These are phyloP conservation scores for Ormosia semicastrata DNA, from an alignment of 306 rosid genomes.

Conservation along the genomic window DNA sequence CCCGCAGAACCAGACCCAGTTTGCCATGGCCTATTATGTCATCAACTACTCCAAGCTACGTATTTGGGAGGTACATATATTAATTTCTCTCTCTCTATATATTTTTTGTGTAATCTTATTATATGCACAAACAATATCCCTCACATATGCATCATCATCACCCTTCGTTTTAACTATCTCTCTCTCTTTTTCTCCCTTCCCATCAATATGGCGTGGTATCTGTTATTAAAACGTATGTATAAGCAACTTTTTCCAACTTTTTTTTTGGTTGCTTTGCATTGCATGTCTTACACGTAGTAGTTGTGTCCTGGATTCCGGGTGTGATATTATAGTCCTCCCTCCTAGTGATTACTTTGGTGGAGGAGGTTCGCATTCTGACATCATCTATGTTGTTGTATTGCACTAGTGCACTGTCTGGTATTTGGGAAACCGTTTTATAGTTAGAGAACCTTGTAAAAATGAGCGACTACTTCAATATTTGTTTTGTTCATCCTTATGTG, in stretches of 20 bases:
- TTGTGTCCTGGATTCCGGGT: no score
- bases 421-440: background rate
- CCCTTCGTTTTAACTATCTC: no score
- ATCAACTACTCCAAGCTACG: slow-evolving; percentile 92
- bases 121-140: no score
- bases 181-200: no score
- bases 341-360: background rate
- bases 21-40: slow-evolving; percentile 88
- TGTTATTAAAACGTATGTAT: no score
- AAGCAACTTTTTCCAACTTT: no score
- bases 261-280: background rate
- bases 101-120: background rate
- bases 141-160: no score
- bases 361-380: background rate
- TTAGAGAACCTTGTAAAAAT: background rate
- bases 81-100: background rate
- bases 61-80: slow-evolving; percentile 72
- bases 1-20: slow-evolving; percentile 69
- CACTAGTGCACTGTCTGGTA: background rate
- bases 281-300: background rate
- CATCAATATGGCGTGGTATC: no score
- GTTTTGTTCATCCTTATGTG: background rate
- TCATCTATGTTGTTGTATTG: background rate
- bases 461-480: background rate
- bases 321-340: background rate